Percentiles rank a stretch among this genome's conserved stretches.
These are phyloP conservation scores for Paramyrothecium roridum DNA, from an alignment of 2,329 filamentous ascomycete genomes.

Conservation along the genomic window DNA sequence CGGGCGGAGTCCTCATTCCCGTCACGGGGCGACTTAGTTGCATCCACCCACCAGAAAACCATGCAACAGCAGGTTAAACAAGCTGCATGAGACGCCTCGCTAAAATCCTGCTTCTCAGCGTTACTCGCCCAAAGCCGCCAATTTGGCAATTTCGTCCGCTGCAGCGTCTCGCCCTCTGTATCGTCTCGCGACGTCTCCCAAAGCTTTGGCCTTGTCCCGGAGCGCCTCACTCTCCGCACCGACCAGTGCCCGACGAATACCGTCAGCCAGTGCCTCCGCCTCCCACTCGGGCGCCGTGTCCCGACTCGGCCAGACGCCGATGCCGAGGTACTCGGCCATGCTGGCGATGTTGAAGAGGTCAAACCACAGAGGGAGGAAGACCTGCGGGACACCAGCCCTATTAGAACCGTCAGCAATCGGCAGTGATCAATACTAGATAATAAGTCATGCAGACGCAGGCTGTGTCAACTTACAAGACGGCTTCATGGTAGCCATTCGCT, in stretches of 20 bases:
- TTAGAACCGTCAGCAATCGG: neutral
- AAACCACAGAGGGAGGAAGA: conserved; percentile 40
- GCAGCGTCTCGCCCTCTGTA: neutral
- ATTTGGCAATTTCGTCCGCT: neutral
- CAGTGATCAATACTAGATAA: neutral
- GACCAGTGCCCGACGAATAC: conserved; percentile 18
- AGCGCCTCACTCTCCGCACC: conserved; percentile 6
- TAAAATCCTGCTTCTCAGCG: neutral
- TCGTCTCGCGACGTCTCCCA: neutral
- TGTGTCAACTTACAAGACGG: conserved; percentile 13
- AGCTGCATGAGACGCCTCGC: too few relatives aligned
- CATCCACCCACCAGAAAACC: too few relatives aligned
- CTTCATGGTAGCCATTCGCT: conserved; percentile 14
- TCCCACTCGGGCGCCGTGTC: conserved; percentile 24
- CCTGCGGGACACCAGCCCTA: conserved; percentile 37
- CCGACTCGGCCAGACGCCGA: conserved; percentile 34
- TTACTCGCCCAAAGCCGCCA: neutral
- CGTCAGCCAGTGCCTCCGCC: conserved; percentile 16
- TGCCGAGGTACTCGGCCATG: conserved; percentile 34
- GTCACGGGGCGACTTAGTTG: too few relatives aligned
- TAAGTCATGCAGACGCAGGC: too few relatives aligned
- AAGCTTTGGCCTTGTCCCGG: conserved; percentile 7
- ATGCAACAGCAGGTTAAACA: too few relatives aligned
- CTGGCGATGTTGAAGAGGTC: conserved; percentile 40
- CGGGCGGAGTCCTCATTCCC: too few relatives aligned